phyloP scores from a whole-genome alignment of 23 red algal species.

The Gracilaria caudata region DNA sequence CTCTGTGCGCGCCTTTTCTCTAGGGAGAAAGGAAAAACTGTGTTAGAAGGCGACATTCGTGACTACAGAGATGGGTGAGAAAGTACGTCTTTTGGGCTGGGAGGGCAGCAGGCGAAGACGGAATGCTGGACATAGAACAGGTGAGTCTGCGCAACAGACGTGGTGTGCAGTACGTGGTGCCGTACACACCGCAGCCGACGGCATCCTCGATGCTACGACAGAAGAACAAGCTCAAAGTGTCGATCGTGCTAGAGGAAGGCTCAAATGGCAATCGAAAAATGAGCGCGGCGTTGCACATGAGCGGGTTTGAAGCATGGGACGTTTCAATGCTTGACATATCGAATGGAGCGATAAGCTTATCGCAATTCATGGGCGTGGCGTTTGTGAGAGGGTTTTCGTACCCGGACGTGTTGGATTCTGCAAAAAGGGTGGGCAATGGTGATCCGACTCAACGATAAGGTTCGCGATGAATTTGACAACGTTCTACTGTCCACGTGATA shows the following conservation, averaged over 20 bases:
- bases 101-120: conserved; percentile 80
- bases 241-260: conserved; percentile 93
- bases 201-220: conserved; percentile 2
- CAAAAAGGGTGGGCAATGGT: conserved; percentile 97
- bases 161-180: conserved; percentile 59
- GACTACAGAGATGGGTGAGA: conserved; percentile 87
- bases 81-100: conserved; percentile 90
- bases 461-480: conserved; percentile 67
- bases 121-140: conserved; percentile 67
- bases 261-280: conserved; percentile 98
- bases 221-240: conserved; percentile 65
- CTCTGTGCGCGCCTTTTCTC: too few species aligned
- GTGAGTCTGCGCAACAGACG: conserved; percentile 14
- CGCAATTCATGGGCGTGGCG: conserved; percentile 85
- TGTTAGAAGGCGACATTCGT: conserved; percentile 66
- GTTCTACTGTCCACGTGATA: conserved; percentile 79
- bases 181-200: conserved; percentile 59
- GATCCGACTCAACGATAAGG: conserved; percentile 80
- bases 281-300: conserved; percentile 92
- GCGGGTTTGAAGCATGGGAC: conserved; percentile 93
- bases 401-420: conserved; percentile 97
- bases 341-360: conserved; percentile 46
- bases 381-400: conserved; percentile 98
- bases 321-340: conserved; percentile 82
- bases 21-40: conserved; percentile 3